Evolutionary conservation across 306 rosid genomes (phyloP), one percentile per base, ranked within the genome.

Genomic region (Quercus cerris): DNA sequence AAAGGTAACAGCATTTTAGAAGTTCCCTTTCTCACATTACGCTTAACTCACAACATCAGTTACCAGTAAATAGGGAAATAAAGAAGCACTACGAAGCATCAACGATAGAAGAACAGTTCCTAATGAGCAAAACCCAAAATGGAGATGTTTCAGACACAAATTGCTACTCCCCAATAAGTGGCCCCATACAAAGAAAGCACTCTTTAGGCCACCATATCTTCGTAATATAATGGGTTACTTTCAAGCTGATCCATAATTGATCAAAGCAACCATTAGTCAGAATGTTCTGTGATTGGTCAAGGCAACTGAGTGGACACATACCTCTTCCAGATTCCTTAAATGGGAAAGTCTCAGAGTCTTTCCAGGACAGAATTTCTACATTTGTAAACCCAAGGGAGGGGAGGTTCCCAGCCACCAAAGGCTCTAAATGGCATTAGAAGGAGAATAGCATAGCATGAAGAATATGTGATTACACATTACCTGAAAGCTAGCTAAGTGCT

Each of bases 401-500:
- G 72, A 5, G 4, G 54, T 33, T 35, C 20, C 38, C 52, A 67
- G 51, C 15, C 27, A 33, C n/a, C 66, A 2, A 59, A 59, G 17
- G 66, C 66, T 59, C 52, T 67, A 33, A 67, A 67, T 33, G 25
- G 46, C 52, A 68, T 30, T 6, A 8, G 54, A 28, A 11, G 10
- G n/a, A 35, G 18, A n/a, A 68, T 35, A 68, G 27, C 52, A 68
- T 35, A 68, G 27, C 52, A 33, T 73, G 58, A 52, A 71, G 77
- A 71, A 68, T 61, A 76, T 77, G 68, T 22, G 46, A 19, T 28
- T 27, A 77, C 46, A 71, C 71, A 78, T 73, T 87, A 96, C 99
- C 99, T 96, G 99, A 90, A 93, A 91, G 90, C 99, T 96, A 81
- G 97, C 97, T 59, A 96, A 85, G 87, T 96, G 99, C 81, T 96